These are phyloP conservation scores for Botrytis paeoniae DNA, from an alignment of 2,329 filamentous ascomycete genomes.

Conservation along the genomic window DNA sequence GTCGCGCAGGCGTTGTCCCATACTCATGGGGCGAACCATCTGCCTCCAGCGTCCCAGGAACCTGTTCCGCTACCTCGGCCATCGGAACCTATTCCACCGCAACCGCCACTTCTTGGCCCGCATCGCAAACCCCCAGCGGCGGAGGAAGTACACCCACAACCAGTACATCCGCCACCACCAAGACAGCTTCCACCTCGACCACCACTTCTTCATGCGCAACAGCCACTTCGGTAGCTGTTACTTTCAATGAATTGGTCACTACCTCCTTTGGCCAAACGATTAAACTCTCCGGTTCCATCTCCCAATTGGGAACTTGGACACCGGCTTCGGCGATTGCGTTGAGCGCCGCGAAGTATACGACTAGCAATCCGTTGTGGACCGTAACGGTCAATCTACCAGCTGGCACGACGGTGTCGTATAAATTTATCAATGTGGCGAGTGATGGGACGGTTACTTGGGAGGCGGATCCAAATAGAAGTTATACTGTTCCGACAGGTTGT, in stretches of 20 bases:
- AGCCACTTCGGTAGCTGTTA: slow-evolving; percentile 53
- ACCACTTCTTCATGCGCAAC: slow-evolving; percentile 42
- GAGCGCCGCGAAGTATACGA: slow-evolving; percentile 57
- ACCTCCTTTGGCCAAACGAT: slow-evolving; percentile 63
- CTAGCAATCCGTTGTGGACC: slow-evolving; percentile 59
- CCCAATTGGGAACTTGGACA: slow-evolving; percentile 62
- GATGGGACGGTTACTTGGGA: slow-evolving; percentile 63
- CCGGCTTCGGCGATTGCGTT: slow-evolving; percentile 53
- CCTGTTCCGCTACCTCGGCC: slow-evolving; percentile 48
- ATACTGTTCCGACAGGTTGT: slow-evolving; percentile 33
- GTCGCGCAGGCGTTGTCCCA: slow-evolving; percentile 54
- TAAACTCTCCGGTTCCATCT: slow-evolving; percentile 59
- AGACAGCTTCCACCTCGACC: slow-evolving; percentile 21
- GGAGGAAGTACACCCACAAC: slow-evolving; percentile 21
- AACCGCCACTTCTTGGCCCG: slow-evolving; percentile 48
- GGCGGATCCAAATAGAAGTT: slow-evolving; percentile 44
- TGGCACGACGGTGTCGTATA: slow-evolving; percentile 60
- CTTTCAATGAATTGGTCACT: slow-evolving; percentile 57
- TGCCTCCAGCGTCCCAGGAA: slow-evolving; percentile 47
- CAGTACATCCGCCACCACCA: slow-evolving; percentile 20
- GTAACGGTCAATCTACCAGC: slow-evolving; percentile 52
- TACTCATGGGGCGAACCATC: slow-evolving; percentile 52
- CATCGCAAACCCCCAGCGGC: slow-evolving; percentile 36
- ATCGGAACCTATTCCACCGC: slow-evolving; percentile 50
- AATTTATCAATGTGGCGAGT: slow-evolving; percentile 60